Base-by-base conservation (phyloP, 2,329 filamentous ascomycete species). In the Harringtonia lauricola region DNA sequence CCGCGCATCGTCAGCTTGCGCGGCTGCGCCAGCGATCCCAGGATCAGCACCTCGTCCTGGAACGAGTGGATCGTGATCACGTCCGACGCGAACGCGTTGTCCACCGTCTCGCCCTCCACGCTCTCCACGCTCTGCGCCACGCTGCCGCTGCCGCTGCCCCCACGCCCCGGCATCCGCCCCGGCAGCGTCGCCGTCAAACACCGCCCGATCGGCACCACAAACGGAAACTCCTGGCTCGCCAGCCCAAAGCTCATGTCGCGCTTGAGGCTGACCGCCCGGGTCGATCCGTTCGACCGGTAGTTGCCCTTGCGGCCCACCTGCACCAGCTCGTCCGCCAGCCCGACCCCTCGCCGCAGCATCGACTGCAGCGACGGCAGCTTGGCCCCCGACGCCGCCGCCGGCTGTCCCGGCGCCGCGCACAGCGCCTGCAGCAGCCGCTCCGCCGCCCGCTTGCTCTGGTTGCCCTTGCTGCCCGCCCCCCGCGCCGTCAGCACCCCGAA, bases 21-120 rank as follows among this genome's bases (percentile, higher is more conserved):
- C 13, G 94, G 92, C 53, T 92, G 89, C 46, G 95, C 90, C 4
- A 98, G 73, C 2, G 94, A 98, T 45, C 83, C 86, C 18, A 98
- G 70, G 4, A 98, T 85, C 21, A 94, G 66, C 0, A 95, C 92
- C 46, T 95, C 85, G 53, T 98, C 90, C 33, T 82, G 64, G 60
- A 98, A 94, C 15, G 70, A 71, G 10, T 73, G 71, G 45, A 98
- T 90, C 0, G 86, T 92, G 35, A 95, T 81, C 15, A 88, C 79
- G 50, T 95, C 87, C 36, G 82, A 74, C 4, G 87, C 82, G 56
- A 98, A 98, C 0, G 92, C 84, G 57, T 85, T 83, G 68, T 96
- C 88, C 39, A 79, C 81, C 19, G 18, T 17, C 55, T 76, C 79
- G 40, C 82, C 68, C 36, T 39, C 39, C n/a, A 30, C n/a, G n/a